phyloP scores from a whole-genome alignment of 2,329 filamentous ascomycete genomes.

The Diaporthe aspalathi region DNA sequence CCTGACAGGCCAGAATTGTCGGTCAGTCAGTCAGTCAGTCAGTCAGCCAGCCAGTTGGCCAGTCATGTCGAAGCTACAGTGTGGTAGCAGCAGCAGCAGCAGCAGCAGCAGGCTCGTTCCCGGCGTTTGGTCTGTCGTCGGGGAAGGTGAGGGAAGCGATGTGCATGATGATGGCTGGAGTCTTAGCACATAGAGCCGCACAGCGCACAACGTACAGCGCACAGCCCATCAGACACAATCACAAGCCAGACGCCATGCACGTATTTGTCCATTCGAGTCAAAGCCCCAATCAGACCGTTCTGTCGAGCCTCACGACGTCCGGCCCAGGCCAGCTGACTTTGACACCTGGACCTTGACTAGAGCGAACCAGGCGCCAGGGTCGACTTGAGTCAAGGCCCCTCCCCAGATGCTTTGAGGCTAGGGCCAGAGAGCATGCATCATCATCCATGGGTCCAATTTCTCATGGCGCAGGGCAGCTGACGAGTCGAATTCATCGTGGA shows the following conservation, averaged over 20 bases:
- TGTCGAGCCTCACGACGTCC: slow-evolving; percentile 17
- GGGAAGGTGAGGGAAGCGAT: background rate
- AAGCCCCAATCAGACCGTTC: slow-evolving; percentile 23
- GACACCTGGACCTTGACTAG: slow-evolving; percentile 12
- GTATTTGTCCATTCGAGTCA: slow-evolving; percentile 2
- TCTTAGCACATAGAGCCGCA: slow-evolving; percentile 16
- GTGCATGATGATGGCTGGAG: background rate
- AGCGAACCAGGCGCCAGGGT: slow-evolving; percentile 15
- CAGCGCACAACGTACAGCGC: slow-evolving; percentile 2
- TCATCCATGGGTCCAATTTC: slow-evolving; percentile 27
- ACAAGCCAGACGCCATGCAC: slow-evolving; percentile 32
- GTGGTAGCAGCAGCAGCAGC: slow-evolving; percentile 16
- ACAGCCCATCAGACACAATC: slow-evolving; percentile 18
- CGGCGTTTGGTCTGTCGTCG: slow-evolving; percentile 9
- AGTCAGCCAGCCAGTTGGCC: too few relatives aligned
- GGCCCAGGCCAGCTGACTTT: slow-evolving; percentile 21
- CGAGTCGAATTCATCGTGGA: slow-evolving; percentile 30
- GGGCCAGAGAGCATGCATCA: slow-evolving; percentile 26
- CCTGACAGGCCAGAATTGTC: slow-evolving; percentile 8
- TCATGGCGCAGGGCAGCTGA: slow-evolving; percentile 21
- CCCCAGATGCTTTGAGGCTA: slow-evolving; percentile 27
- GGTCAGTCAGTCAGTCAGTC: slow-evolving; percentile 8
- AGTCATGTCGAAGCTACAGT: slow-evolving; percentile 23
- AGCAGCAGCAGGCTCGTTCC: slow-evolving; percentile 6
- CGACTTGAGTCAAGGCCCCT: slow-evolving; percentile 27